Evolutionary conservation across 2,329 filamentous ascomycete genomes (phyloP).

Genomic region (Cordyceps cateniannulata): DNA sequence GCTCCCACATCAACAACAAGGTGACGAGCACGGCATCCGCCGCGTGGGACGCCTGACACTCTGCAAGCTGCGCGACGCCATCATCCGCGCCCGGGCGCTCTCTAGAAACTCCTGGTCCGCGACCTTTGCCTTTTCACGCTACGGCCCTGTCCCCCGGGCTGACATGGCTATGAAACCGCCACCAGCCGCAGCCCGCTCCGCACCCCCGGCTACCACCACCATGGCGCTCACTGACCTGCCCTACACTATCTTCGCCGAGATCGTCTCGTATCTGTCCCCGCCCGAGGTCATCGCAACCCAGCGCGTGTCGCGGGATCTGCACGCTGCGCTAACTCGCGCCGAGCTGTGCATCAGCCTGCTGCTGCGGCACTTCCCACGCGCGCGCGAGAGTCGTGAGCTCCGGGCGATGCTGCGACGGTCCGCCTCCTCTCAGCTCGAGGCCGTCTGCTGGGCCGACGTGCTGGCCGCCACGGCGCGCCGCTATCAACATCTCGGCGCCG

Average conservation of each 20-base stretch:
- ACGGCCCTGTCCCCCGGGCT: not conserved
- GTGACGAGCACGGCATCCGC: not conserved
- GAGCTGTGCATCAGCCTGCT: constrained; percentile 41
- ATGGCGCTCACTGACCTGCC: constrained; percentile 42
- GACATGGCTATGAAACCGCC: too few species aligned
- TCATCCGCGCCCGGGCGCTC: not conserved
- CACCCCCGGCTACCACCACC: not conserved
- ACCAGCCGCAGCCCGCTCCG: not conserved
- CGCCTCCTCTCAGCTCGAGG: constrained; percentile 13
- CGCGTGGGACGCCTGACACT: not conserved
- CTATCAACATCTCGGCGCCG: constrained; percentile 46
- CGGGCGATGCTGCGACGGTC: constrained; percentile 13
- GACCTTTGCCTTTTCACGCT: not conserved
- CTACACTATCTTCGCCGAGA: constrained; percentile 51
- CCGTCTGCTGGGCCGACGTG: constrained; percentile 31
- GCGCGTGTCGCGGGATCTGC: constrained; percentile 43
- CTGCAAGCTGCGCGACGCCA: not conserved
- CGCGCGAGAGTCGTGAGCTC: constrained; percentile 43
- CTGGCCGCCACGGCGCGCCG: constrained; percentile 46
- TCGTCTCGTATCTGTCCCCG: constrained; percentile 42
- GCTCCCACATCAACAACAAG: not conserved
- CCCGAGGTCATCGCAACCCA: constrained; percentile 45
- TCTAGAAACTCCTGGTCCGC: not conserved
- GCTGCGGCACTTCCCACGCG: constrained; percentile 44
- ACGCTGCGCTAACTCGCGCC: constrained; percentile 41